phyloP scores from a whole-genome alignment of 1,139 yeast species.

The Debaryomyces fabryi region DNA sequence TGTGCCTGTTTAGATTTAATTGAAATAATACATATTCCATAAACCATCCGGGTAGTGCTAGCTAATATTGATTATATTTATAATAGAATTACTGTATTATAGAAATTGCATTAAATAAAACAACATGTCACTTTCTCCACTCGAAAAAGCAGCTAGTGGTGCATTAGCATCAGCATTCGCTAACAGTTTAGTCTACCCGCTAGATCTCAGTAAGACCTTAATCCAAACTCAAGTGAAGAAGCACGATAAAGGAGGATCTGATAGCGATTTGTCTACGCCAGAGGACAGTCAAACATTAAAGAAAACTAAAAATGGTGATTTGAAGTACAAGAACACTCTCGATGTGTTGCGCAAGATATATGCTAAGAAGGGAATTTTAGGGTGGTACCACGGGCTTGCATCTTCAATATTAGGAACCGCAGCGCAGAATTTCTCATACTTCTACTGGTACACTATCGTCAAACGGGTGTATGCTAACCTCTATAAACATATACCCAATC shows the following conservation, averaged over 20 bases:
- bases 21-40: not conserved
- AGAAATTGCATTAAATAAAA: constrained; percentile 3
- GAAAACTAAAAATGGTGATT: constrained; percentile 19
- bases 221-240: constrained; percentile 66
- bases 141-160: constrained; percentile 82
- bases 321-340: constrained; percentile 54
- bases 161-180: constrained; percentile 85
- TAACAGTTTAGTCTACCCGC: constrained; percentile 75
- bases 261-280: constrained; percentile 14
- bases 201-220: constrained; percentile 72
- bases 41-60: not conserved
- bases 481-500: constrained; percentile 40
- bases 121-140: constrained; percentile 48
- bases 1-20: not conserved
- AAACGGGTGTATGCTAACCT: constrained; percentile 58
- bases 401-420: constrained; percentile 76
- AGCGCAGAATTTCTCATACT: constrained; percentile 80
- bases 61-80: not conserved
- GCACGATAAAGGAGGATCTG: constrained; percentile 14
- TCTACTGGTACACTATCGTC: constrained; percentile 83
- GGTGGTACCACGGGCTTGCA: constrained; percentile 74
- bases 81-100: constrained; percentile 1
- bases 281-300: constrained; percentile 29
- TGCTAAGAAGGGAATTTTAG: constrained; percentile 61
- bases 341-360: constrained; percentile 68